Evolutionary conservation across 305 asterid species (phyloP), one percentile per base, ranked within the genome.

Genomic region (Stenogyne calaminthoides): DNA sequence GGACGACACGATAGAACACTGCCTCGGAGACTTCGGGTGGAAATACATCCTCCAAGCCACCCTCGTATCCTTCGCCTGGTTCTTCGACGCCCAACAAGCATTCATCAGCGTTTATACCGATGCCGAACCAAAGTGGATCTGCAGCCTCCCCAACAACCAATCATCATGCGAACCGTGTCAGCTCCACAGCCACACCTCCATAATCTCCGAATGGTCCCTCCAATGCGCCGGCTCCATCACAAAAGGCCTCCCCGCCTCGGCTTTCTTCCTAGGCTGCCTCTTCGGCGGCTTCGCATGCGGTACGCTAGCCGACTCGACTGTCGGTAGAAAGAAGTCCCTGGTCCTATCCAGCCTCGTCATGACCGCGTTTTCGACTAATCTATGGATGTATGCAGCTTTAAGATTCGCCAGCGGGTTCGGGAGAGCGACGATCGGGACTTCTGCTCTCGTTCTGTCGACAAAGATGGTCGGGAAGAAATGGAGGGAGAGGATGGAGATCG

Each of bases 391-490:
- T 37, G 20, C 84, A 0, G 52, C 55, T 0, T 58, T 80, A 0
- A 69, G 87, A 12, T 83, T 88, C 54, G 9, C 82, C 6, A 75
- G 84, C 14, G 96, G 96, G 6, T 80, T 89, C 14, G 88, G 87
- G 2, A 72, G 92, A 5, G 84, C 91, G 1, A 82, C 88, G 0
- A 78, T 91, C 5, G 88, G 88, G 27, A 80, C 96, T 0, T 80
- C 88, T 36, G 87, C 91, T 0, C 86, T 91, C 0, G 96, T 91
- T 47, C 25, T 89, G 62, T 70, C 89, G 1, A 89, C 96, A 0
- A 91, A 91, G 78, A 46, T 85, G 1, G 92, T 89, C 1, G 97
- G 92, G n/a, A 85, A 68, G 75, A 77, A 85, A 47, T 87, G 88
- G 88, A 83, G 94, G 9, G 91, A 88, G 3, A 74, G 71, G 0